These are phyloP conservation scores for Hypericum androsaemum DNA, from an alignment of 345 rosid species.

Conservation along the genomic window DNA sequence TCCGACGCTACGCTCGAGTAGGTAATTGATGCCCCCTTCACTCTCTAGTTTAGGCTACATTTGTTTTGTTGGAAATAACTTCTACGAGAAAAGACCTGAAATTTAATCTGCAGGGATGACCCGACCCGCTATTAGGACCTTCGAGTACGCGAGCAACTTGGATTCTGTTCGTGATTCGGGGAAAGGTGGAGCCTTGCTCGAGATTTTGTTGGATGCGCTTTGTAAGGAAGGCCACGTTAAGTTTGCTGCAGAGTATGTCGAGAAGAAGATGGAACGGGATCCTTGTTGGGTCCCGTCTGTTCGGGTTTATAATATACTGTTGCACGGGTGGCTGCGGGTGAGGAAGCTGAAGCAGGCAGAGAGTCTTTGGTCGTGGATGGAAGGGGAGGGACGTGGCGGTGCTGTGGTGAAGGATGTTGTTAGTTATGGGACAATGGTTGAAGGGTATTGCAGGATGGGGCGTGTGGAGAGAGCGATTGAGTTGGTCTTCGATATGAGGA, in stretches of 20 bases:
- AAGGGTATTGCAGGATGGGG: slow-evolving; percentile 69
- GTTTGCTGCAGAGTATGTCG: slow-evolving; percentile 42
- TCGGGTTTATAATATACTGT: slow-evolving; percentile 49
- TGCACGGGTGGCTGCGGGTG: slow-evolving; percentile 78
- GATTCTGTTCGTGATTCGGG: slow-evolving; percentile 23
- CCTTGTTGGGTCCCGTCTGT: slow-evolving; percentile 46
- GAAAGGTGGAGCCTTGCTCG: slow-evolving; percentile 34
- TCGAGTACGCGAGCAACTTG: slow-evolving; percentile 44
- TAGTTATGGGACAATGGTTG: slow-evolving; percentile 70
- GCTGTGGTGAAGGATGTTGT: slow-evolving; percentile 46
- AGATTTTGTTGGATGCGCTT: slow-evolving; percentile 67
- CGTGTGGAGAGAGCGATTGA: slow-evolving; percentile 54
- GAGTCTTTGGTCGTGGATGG: slow-evolving; percentile 64
- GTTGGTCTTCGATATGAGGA: slow-evolving; percentile 60
- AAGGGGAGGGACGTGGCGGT: slow-evolving; percentile 17
- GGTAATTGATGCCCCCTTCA: slow-evolving; percentile 37
- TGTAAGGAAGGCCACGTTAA: slow-evolving; percentile 70
- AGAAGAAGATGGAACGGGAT: slow-evolving; percentile 25
- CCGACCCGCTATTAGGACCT: slow-evolving; percentile 55
- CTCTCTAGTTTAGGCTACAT: too few relatives aligned
- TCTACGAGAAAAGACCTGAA: too few relatives aligned
- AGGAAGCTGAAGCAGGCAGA: slow-evolving; percentile 63
- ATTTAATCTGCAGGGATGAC: slow-evolving; percentile 39
- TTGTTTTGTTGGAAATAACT: too few relatives aligned
- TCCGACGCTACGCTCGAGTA: slow-evolving; percentile 75